Evolutionary conservation across 2,329 filamentous ascomycete species (phyloP).

Genomic region (Sarocladiaceae sp.): DNA sequence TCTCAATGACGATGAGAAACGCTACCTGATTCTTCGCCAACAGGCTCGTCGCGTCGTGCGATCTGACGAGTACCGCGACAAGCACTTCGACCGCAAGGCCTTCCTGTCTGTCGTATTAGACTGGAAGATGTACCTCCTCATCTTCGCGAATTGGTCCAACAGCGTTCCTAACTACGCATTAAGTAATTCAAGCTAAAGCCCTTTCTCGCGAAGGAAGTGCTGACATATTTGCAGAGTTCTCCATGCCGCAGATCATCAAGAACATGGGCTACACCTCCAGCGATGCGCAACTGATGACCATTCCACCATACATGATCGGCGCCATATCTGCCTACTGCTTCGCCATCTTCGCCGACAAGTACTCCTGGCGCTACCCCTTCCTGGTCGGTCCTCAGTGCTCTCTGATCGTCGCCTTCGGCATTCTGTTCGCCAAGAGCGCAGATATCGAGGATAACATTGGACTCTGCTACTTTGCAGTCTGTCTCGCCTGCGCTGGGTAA

Average conservation of each 20-base stretch:
- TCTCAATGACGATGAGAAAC: slow-evolving; percentile 11
- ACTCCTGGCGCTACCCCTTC: slow-evolving; percentile 34
- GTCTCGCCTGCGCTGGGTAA: slow-evolving; percentile 31
- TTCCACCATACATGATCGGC: slow-evolving; percentile 31
- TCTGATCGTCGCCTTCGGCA: slow-evolving; percentile 29
- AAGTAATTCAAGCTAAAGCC: neutral
- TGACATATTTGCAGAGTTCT: slow-evolving; percentile 16
- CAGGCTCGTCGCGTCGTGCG: slow-evolving; percentile 22
- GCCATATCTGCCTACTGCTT: slow-evolving; percentile 26
- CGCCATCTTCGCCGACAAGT: slow-evolving; percentile 31
- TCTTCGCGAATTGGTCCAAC: slow-evolving; percentile 38
- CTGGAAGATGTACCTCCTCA: slow-evolving; percentile 41
- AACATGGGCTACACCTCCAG: slow-evolving; percentile 35
- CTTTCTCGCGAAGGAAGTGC: neutral
- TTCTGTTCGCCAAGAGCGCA: slow-evolving; percentile 30
- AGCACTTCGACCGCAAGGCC: slow-evolving; percentile 26
- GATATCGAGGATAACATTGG: slow-evolving; percentile 34
- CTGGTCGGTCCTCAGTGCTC: slow-evolving; percentile 28
- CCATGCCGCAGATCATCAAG: slow-evolving; percentile 33
- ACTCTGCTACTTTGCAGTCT: slow-evolving; percentile 38
- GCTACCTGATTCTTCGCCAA: slow-evolving; percentile 34
- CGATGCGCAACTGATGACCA: slow-evolving; percentile 27
- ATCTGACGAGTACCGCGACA: slow-evolving; percentile 19
- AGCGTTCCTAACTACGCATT: slow-evolving; percentile 29
- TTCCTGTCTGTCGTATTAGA: slow-evolving; percentile 38